Base-by-base conservation (phyloP, 1,284 basidiomycete genomes). In the Pyrrhoderma lamaoense region DNA sequence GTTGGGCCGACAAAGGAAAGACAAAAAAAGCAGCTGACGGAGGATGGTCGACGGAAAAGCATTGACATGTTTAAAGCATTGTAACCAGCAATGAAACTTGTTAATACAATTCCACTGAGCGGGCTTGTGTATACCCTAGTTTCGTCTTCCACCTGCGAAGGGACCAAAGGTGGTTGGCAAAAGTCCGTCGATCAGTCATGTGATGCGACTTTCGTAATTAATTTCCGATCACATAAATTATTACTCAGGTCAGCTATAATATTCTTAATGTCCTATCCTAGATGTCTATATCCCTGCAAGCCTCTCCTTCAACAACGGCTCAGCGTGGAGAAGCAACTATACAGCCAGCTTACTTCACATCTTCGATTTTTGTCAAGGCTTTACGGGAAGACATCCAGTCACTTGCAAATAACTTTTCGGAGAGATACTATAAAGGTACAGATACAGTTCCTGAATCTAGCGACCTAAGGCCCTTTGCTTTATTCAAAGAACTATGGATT, bases 321-420 rank as follows among this genome's bases (percentile, higher is more conserved):
- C 59, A 62, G 45, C 73, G 80, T 8, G 82, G 85, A 11, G 76
- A 81, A 22, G 62, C 82, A 54, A 67, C 75, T 40, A 67, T 89
- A 2, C 86, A 89, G 60, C 84, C 84, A 0, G 68, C 72, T 18
- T 89, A 84, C 62, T 89, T 87, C 59, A 85, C 85, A 0, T 88
- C 85, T 1, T 85, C 82, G 0, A 62, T 82, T 21, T 89, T 80
- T 64, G 77, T 86, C 4, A 64, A 74, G 7, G 68, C 79, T n/a
- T 69, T 84, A n/a, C 74, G 81, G 7, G 72, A 77, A 27, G 86
- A 89, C 61, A 70, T 89, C 23, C 64, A 69, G 3, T 61, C 57
- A 7, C 73, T 89, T 23, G 65, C 79, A 4, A 59, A 67, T 21
- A 58, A 64, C 8, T 89, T 75, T 58, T 63, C 74, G 18, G 70